Conservation (phyloP, 495 filamentous ascomycete species). For the Tetracladium setigerum region DNA sequence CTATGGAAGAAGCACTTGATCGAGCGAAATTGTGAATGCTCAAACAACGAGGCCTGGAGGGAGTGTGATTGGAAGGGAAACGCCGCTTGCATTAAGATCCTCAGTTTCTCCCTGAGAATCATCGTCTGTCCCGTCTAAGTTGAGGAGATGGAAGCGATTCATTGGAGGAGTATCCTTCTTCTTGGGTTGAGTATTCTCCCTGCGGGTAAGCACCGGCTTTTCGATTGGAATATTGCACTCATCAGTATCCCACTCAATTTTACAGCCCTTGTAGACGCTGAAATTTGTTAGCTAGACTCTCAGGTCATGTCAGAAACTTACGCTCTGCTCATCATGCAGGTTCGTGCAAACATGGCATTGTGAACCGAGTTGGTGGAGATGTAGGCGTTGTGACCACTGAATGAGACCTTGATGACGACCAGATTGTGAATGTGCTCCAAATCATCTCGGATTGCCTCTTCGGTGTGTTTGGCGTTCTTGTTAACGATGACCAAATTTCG, state of each 20-base stretch:
- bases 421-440: conserved; percentile 80
- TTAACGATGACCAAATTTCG: conserved; percentile 65
- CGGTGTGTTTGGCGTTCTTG: conserved; percentile 50
- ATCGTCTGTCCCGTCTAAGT: conserved; percentile 39
- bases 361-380: conserved; percentile 73
- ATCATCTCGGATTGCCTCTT: conserved; percentile 59
- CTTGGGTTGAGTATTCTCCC: conserved; percentile 28
- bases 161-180: conserved; percentile 20
- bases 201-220: conserved; percentile 16
- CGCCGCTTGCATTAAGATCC: conserved; percentile 9
- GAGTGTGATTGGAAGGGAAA: conserved; percentile 8
- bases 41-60: conserved; percentile 10
- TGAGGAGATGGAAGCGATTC: conserved; percentile 62
- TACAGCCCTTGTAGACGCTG: conserved; percentile 68
- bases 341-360: conserved; percentile 65
- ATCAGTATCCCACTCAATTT: conserved; percentile 65
- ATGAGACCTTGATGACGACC: conserved; percentile 58
- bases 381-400: conserved; percentile 48
- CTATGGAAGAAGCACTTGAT: no score
- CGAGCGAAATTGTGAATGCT: not conserved
- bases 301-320: conserved; percentile 12
- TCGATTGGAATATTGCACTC: conserved; percentile 62
- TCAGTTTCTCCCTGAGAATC: conserved; percentile 8
- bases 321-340: conserved; percentile 69
- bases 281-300: conserved; percentile 52